phyloP scores from a whole-genome alignment of 2,329 filamentous ascomycete species.

The Drechmeria coniospora region DNA sequence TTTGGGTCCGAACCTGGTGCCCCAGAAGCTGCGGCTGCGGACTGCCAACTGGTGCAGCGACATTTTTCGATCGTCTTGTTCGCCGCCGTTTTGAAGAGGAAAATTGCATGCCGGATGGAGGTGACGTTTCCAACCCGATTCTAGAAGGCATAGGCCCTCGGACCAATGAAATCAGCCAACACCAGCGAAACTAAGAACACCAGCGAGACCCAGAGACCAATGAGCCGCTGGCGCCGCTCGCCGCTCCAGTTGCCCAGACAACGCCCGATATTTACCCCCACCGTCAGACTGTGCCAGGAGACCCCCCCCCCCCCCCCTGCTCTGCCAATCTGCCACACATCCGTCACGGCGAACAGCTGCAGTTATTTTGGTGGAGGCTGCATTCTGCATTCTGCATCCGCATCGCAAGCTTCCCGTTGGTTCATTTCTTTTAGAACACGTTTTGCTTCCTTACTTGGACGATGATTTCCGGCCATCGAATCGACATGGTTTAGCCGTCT shows the following conservation, averaged over 20 bases:
- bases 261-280: slow-evolving; percentile 19
- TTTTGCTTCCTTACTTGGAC: slow-evolving; percentile 6
- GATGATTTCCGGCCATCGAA: too few relatives aligned
- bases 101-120: too few relatives aligned
- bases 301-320: not conserved
- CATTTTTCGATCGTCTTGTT: too few relatives aligned
- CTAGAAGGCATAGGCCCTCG: too few relatives aligned
- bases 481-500: slow-evolving; percentile 17
- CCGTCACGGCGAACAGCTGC: too few relatives aligned
- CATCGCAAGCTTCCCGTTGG: too few relatives aligned
- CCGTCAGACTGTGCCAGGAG: slow-evolving; percentile 1
- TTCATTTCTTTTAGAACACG: slow-evolving; percentile 10
- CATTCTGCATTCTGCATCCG: slow-evolving; percentile 8
- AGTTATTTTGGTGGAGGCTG: too few relatives aligned
- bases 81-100: too few relatives aligned
- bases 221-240: not conserved
- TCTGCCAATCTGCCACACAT: not conserved
- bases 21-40: not conserved
- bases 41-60: slow-evolving; percentile 2
- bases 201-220: not conserved
- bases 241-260: slow-evolving; percentile 18
- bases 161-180: too few relatives aligned
- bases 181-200: too few relatives aligned
- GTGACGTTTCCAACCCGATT: too few relatives aligned
- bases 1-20: not conserved